Base-by-base conservation (phyloP, 495 filamentous ascomycete species). In the Penicillium riverlandense region DNA sequence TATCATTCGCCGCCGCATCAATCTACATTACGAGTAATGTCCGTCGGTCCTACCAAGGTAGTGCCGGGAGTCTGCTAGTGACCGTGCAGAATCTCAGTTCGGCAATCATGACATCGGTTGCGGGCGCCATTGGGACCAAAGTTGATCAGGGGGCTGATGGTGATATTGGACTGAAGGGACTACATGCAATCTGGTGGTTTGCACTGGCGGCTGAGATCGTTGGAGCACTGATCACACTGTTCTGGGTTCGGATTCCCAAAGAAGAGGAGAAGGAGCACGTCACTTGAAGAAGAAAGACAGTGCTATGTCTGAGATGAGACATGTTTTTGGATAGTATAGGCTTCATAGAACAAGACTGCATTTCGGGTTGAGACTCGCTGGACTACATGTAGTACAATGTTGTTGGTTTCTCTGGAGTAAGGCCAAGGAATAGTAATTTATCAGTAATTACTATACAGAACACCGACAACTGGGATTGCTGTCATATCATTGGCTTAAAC, bases 241-340 rank as follows among this genome's bases (percentile, higher is more conserved):
- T 62, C 10, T 58, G 61, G 52, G 67, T 75, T 11, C 48, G 71
- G 36, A 72, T 75, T 41, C 67, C 66, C 0, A 75, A 70, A 53
- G 67, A 68, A 11, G 69, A 72, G 38, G 70, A 75, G 46, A 71
- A 72, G 45, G 71, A 75, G 34, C 71, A 75, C 43, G 67, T 75
- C 15, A 54, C 48, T 12, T 59, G 31, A 54, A 14, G 41, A 13
- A 28, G 15, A 6, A 13, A 28, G 29, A 22, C 22, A 22, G 22
- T 22, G 22, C 22, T 22, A 22, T 22, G 22, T 4, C 22, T 22
- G 22, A 22, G 22, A 22, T 22, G 22, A 22, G 22, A 22, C 22
- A 22, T 22, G 22, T 4, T 22, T 22, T 4, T 22, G 22, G 4
- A 22, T 22, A 22, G 22, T 4, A 22, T 4, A 22, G 4, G 22